Evolutionary conservation across 2,329 filamentous ascomycete genomes (phyloP), one percentile per base, ranked within the genome.

Genomic region (Epichloe gansuensis): DNA sequence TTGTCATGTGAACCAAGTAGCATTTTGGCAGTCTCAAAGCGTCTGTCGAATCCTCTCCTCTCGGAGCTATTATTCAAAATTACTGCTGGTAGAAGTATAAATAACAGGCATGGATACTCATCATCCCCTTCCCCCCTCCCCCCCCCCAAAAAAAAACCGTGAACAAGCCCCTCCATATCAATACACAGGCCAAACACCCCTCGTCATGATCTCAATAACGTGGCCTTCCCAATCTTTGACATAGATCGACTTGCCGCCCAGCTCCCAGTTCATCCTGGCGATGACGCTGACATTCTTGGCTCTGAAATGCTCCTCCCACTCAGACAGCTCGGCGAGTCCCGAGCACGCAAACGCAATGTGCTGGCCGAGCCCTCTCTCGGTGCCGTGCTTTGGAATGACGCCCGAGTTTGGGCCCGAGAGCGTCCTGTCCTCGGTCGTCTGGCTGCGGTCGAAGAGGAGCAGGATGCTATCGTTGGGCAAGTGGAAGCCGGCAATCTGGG

Each of bases 181-280:
- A 35, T 51, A 51, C 6, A 51, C 36, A 13, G 50, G 50, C 50
- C 50, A 42, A 23, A 51, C 42, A 36, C 36, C 50, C 17, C 50
- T 47, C 5, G 50, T 47, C 42, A 47, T 51, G 11, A 51, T 46
- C 44, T 51, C 50, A 15, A 51, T 40, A 8, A 51, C 44, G 38
- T 51, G 50, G n/a, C 50, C 50, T 25, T 51, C 50, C 50, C 44
- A 51, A 23, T 51, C 50, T 25, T 51, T 51, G 3, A 51, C 50
- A 12, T 51, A 47, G 13, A 51, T 21, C 5, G 50, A 51, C 15
- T 35, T 47, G 13, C 50, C 50, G 17, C 50, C 50, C 43, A 25
- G 3, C 23, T 51, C 43, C 50, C 50, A 51, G 13, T 40, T 12
- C 50, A 43, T 40, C n/a, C 13, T 47, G 21, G 15, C 44, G 11